These are phyloP conservation scores for Crithidia brevicula DNA, from an alignment of 208 protist species.

Conservation along the genomic window DNA sequence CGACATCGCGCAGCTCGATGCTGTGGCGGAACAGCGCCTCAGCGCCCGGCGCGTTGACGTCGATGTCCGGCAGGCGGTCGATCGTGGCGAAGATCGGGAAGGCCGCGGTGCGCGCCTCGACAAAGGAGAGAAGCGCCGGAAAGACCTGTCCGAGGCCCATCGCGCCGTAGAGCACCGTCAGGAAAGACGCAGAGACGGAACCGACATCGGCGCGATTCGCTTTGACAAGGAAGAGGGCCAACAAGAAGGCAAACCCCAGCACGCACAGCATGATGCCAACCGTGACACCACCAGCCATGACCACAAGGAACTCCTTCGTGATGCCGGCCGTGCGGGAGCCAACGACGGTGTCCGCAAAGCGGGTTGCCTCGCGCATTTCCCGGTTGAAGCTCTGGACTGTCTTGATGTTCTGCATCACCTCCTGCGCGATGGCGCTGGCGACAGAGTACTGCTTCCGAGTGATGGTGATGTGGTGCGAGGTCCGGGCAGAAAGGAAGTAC, in stretches of 20 bases:
- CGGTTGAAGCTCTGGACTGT: constrained; percentile 83
- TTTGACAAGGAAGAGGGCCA: constrained; percentile 63
- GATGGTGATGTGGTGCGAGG: constrained; percentile 43
- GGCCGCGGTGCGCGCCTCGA: constrained; percentile 76
- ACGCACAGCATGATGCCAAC: constrained; percentile 54
- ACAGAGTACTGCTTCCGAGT: constrained; percentile 76
- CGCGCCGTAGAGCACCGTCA: constrained; percentile 69
- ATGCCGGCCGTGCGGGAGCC: constrained; percentile 52
- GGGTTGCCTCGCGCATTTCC: constrained; percentile 60
- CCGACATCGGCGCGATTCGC: constrained; percentile 55
- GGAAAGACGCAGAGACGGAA: constrained; percentile 52
- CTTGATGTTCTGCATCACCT: constrained; percentile 84
- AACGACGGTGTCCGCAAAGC: constrained; percentile 63
- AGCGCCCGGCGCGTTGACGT: constrained; percentile 43
- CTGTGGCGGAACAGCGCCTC: constrained; percentile 40
- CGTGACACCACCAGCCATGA: constrained; percentile 37
- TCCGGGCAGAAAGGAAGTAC: constrained; percentile 45
- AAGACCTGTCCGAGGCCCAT: constrained; percentile 69
- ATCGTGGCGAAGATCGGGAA: constrained; percentile 82
- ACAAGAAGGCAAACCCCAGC: constrained; percentile 65
- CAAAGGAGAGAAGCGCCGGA: constrained; percentile 57
- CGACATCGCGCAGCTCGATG: constrained; percentile 70
- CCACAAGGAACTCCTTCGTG: constrained; percentile 64
- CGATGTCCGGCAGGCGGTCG: constrained; percentile 64
- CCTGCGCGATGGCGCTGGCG: constrained; percentile 85